Base-by-base conservation (phyloP, 1,284 basidiomycete genomes). In the Peniophora sp. region DNA sequence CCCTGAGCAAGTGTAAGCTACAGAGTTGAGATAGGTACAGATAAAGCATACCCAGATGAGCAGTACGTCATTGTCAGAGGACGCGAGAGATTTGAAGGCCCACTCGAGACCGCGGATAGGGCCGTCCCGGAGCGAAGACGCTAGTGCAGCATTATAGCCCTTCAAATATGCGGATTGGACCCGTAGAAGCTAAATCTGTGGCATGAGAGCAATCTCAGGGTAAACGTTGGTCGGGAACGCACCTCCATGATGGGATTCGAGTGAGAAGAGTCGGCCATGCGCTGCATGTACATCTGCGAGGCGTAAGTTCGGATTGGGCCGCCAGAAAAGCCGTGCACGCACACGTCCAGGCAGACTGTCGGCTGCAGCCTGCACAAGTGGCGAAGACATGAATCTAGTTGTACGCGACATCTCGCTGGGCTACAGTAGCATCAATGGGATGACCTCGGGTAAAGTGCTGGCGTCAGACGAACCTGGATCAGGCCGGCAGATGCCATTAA, bases 161-260 rank as follows among this genome's bases (percentile, higher is more conserved):
- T 82, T 77, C 11, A 90, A 72, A 60, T 84, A 78, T 2, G 84
- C 84, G 0, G 81, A 83, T 66, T 90, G 87, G 11, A 86, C 67
- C 23, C 83, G 75, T 1, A 89, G 79, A 53, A 89, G 73, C 58
- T 46, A 39, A 35, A 32, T 41, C 45, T 38, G 32, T 16, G 48
- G 34, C 8, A 22, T 32, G 27, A 49, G 27, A 14, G 24, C 10
- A 17, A 38, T 39, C 23, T 36, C 39, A 49, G 19, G 38, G 17
- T n/a, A 32, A 14, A n/a, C n/a, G n/a, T n/a, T n/a, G n/a, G n/a
- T n/a, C n/a, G n/a, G n/a, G 6, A 39, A 32, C 59, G 45, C 46
- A 70, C 73, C 58, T 76, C 71, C 14, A 62, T 61, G 22, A 74
- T 68, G 12, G 72, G 66, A 55, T 74, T 55, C 5, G 57, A 56